A percentile compares a stretch with the other conserved stretches of the same genome.
Conservation (phyloP, 2,329 filamentous ascomycete genomes). For the Fusarium tjaetaba region DNA sequence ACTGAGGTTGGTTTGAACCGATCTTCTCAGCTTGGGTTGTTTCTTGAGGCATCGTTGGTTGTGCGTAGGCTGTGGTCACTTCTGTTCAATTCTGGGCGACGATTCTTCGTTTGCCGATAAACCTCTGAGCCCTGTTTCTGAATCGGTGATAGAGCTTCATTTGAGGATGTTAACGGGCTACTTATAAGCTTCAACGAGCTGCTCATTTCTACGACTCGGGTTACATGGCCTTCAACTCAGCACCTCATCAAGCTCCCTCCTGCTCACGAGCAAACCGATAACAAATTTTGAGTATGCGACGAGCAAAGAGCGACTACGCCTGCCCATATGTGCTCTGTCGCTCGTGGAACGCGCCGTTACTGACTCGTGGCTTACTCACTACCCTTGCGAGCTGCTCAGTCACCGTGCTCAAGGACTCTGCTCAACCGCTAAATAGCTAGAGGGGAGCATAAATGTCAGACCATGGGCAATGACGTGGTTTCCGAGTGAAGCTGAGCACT, state of each 20-base stretch:
- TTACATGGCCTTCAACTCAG: not conserved
- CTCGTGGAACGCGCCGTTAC: no score
- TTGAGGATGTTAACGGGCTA: fast-evolving
- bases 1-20: fast-evolving
- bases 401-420: not conserved
- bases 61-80: fast-evolving
- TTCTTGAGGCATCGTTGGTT: not conserved
- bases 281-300: not conserved
- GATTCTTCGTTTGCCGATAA: fast-evolving
- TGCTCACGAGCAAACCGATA: not conserved
- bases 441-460: not conserved
- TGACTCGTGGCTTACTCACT: not conserved
- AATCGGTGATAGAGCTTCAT: fast-evolving
- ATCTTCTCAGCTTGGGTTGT: fast-evolving
- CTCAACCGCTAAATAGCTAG: fast-evolving
- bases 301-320: fast-evolving
- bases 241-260: no score
- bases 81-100: not conserved
- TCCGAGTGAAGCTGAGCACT: no score
- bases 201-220: no score
- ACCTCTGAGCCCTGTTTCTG: no score
- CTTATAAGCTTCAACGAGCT: no score
- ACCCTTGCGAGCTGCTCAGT: not conserved
- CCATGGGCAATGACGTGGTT: no score
- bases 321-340: fast-evolving